phyloP scores from a whole-genome alignment of 208 protist genomes.

The Trypanosoma avium region DNA sequence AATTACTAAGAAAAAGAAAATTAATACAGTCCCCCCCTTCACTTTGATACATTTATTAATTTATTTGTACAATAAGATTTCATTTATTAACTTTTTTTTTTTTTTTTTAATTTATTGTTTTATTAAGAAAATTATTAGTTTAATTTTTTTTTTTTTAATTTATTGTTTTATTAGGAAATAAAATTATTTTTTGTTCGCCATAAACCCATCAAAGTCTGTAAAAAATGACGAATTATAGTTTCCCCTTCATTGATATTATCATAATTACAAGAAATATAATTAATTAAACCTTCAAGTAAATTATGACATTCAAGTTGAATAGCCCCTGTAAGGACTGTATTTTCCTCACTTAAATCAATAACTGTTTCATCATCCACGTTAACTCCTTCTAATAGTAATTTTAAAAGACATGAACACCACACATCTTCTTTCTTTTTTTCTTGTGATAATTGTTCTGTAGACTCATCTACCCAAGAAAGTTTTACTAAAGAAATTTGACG shows the following conservation, averaged over 20 bases:
- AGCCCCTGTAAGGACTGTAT: slow-evolving; percentile 20
- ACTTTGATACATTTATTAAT: no score
- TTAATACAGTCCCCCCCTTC: no score
- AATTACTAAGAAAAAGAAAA: neutral
- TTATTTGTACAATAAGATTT: no score
- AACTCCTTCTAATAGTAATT: slow-evolving; percentile 18
- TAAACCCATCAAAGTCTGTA: slow-evolving; percentile 31
- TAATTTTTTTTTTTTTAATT: no score
- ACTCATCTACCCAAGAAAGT: slow-evolving; percentile 4
- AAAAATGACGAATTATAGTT: slow-evolving; percentile 33
- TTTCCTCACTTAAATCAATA: slow-evolving; percentile 26
- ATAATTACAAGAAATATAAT: neutral
- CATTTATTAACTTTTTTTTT: no score
- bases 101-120: no score
- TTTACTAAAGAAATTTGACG: slow-evolving; percentile 12
- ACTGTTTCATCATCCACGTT: slow-evolving; percentile 8
- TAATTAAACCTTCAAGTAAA: slow-evolving; percentile 14
- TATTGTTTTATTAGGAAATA: no score
- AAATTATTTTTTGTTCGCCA: slow-evolving; percentile 74
- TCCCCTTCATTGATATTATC: neutral
- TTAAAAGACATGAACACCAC: slow-evolving; percentile 24
- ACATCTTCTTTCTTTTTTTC: neutral
- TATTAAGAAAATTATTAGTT: no score
- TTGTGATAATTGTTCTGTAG: no score
- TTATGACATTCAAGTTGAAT: slow-evolving; percentile 10